Percentiles rank a stretch among this genome's conserved stretches.
These are phyloP conservation scores for Sugiyamaella grinbergsii DNA, from an alignment of 1,139 yeast species.

Conservation along the genomic window DNA sequence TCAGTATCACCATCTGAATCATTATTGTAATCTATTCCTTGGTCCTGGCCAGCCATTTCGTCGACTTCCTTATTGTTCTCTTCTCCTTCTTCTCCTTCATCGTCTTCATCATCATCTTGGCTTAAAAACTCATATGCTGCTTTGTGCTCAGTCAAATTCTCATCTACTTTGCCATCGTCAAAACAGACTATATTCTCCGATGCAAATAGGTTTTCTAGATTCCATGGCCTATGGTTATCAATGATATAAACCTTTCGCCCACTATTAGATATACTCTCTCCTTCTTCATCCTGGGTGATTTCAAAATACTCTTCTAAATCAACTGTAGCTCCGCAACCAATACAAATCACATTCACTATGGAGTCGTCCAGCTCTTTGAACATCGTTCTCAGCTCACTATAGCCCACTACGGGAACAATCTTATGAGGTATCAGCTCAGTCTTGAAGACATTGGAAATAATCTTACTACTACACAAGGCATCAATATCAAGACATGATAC, in stretches of 20 bases:
- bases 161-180: conserved; percentile 76
- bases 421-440: conserved; percentile 86
- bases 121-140: conserved; percentile 37
- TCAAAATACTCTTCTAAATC: conserved; percentile 81
- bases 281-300: conserved; percentile 51
- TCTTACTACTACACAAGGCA: conserved; percentile 85
- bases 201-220: conserved; percentile 87
- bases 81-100: conserved; percentile 25
- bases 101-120: conserved; percentile 38
- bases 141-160: conserved; percentile 33
- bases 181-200: conserved; percentile 78
- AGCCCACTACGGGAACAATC: conserved; percentile 93
- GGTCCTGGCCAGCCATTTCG: conserved; percentile 30
- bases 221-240: conserved; percentile 97
- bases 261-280: conserved; percentile 29
- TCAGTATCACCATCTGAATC: conserved; percentile 30
- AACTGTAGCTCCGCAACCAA: conserved; percentile 96
- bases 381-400: conserved; percentile 68
- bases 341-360: conserved; percentile 71
- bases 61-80: conserved; percentile 35
- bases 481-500: conserved; percentile 92
- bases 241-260: conserved; percentile 66
- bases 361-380: conserved; percentile 69
- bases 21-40: conserved; percentile 38
- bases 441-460: conserved; percentile 68